phyloP scores from a whole-genome alignment of 768 basidiomycete genomes.

The Hericium rajendrae region DNA sequence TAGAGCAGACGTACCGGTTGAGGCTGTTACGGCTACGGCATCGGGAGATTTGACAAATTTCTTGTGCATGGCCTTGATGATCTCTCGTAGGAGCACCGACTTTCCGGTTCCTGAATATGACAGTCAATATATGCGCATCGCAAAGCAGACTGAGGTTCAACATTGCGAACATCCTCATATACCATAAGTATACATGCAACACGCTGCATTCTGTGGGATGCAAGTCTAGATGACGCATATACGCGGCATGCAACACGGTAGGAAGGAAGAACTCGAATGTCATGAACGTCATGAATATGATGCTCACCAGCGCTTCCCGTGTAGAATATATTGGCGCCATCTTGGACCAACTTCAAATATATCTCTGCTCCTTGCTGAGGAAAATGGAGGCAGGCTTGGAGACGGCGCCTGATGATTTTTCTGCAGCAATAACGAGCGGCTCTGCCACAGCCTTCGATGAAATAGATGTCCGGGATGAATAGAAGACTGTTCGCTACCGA shows the following conservation, averaged over 20 bases:
- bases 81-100: constrained; percentile 87
- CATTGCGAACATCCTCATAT: neutral
- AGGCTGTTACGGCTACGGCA: constrained; percentile 88
- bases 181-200: neutral
- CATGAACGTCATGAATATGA: neutral
- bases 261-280: constrained; percentile 4
- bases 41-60: constrained; percentile 45
- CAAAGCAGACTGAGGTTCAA: neutral
- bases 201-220: neutral
- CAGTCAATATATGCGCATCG: neutral
- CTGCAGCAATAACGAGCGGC: constrained; percentile 20
- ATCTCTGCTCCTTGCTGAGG: constrained; percentile 79
- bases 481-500: no score
- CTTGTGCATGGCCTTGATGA: constrained; percentile 65
- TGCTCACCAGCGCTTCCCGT: constrained; percentile 90
- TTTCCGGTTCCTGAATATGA: constrained; percentile 77
- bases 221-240: neutral
- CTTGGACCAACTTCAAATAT: constrained; percentile 72
- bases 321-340: constrained; percentile 79
- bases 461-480: no score
- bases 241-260: constrained; percentile 1
- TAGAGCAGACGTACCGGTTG: constrained; percentile 50
- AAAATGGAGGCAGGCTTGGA: constrained; percentile 34
- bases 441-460: constrained; percentile 4
- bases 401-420: constrained; percentile 5